Conservation (phyloP, 208 protist genomes). For the Trypanosoma boissoni region DNA sequence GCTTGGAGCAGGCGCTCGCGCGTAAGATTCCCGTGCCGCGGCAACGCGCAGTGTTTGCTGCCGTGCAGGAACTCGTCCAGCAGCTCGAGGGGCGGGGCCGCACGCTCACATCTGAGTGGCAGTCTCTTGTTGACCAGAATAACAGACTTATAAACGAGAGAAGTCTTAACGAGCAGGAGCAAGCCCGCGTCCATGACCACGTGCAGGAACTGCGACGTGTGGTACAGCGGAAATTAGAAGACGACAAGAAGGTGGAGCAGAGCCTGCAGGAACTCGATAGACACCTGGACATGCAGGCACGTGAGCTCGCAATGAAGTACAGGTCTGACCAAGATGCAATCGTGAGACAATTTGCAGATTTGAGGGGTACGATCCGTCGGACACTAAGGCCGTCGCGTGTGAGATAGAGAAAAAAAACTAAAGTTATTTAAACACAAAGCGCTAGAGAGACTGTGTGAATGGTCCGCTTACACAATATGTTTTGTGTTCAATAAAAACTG, state of each 20-base stretch:
- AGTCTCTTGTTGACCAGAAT: conserved; percentile 42
- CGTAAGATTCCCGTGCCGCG: conserved; percentile 9
- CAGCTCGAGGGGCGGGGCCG: conserved; percentile 24
- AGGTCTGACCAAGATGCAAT: conserved; percentile 75
- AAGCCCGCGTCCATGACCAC: conserved; percentile 46
- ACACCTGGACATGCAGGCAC: conserved; percentile 76
- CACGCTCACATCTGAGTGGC: conserved; percentile 39
- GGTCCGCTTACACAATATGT: too few relatives aligned
- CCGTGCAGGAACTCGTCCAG: conserved; percentile 22
- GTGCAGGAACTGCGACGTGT: conserved; percentile 67
- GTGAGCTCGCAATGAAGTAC: conserved; percentile 82
- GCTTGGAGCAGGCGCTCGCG: conserved; percentile 10
- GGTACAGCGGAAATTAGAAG: conserved; percentile 73
- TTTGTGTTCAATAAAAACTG: not conserved
- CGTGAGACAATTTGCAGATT: conserved; percentile 60
- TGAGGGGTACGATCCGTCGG: conserved; percentile 54
- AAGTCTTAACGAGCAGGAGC: conserved; percentile 30
- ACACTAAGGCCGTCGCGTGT: conserved; percentile 36
- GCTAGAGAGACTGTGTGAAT: not conserved
- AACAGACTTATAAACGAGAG: conserved; percentile 39
- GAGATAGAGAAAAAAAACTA: not conserved
- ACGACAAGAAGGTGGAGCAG: conserved; percentile 70
- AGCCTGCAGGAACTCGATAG: conserved; percentile 60
- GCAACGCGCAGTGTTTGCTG: conserved; percentile 16
- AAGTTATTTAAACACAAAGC: not conserved